These are phyloP conservation scores for Takashimella tepidaria DNA, from an alignment of 1,284 basidiomycete species.

Conservation along the genomic window DNA sequence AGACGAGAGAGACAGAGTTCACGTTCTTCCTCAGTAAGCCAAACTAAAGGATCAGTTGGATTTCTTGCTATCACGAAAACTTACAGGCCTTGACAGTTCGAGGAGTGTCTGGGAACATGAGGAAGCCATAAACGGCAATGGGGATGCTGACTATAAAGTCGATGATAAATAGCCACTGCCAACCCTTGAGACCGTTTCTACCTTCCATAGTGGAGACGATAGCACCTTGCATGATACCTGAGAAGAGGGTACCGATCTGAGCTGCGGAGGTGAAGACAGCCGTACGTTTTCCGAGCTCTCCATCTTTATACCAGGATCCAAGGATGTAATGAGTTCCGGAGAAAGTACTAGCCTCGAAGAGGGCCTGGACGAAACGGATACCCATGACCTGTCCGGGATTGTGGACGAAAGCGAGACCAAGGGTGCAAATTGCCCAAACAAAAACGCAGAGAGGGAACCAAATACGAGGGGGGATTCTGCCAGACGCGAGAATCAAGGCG, in stretches of 20 bases:
- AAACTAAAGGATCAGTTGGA: conserved; percentile 4
- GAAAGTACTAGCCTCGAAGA: conserved; percentile 21
- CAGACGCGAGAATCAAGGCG: conserved; percentile 14
- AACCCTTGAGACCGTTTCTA: conserved; percentile 23
- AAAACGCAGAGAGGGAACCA: conserved; percentile 11
- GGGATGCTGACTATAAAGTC: conserved; percentile 32
- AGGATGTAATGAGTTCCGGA: conserved; percentile 27
- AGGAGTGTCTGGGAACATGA: conserved; percentile 35
- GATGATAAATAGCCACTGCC: conserved; percentile 40
- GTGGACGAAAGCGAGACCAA: conserved; percentile 15
- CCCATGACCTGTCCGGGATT: conserved; percentile 15
- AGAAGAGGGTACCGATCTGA: conserved; percentile 31
- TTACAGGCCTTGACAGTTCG: conserved; percentile 30
- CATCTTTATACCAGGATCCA: conserved; percentile 36
- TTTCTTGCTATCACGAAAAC: no score
- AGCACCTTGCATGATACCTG: conserved; percentile 36
- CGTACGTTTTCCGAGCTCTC: conserved; percentile 31
- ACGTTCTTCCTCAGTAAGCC: conserved; percentile 31
- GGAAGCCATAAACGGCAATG: conserved; percentile 33
- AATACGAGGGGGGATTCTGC: conserved; percentile 13
- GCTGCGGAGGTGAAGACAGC: conserved; percentile 33
- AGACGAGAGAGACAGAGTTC: conserved; percentile 22
- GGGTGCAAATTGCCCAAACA: conserved; percentile 18
- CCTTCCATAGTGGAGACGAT: conserved; percentile 31
- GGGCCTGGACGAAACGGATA: conserved; percentile 13